Evolutionary conservation across 2,329 filamentous ascomycete genomes (phyloP).

Genomic region (Sporothrix sp.): DNA sequence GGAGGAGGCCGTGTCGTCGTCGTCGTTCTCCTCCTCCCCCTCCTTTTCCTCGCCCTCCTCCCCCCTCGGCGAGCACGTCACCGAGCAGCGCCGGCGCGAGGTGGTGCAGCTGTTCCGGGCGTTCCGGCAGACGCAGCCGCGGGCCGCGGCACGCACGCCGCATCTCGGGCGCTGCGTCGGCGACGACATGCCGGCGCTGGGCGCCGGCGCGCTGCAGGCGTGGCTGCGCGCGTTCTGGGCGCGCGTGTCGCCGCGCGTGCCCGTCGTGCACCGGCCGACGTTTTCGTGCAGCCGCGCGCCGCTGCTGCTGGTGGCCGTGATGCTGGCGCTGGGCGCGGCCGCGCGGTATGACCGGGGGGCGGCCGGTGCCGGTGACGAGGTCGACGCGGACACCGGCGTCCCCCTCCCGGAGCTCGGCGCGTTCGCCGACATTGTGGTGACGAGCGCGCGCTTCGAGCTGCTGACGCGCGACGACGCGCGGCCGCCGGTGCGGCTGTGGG

Average conservation of each 20-base stretch:
- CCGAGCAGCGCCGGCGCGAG: constrained; percentile 36
- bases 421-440: constrained; percentile 52
- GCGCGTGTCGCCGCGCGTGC: constrained; percentile 73
- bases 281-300: constrained; percentile 74
- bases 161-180: constrained; percentile 30
- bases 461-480: constrained; percentile 72
- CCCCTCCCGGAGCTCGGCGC: constrained; percentile 33
- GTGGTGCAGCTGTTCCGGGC: constrained; percentile 34
- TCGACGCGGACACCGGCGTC: constrained; percentile 45
- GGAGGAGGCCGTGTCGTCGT: too few relatives aligned
- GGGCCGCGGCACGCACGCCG: constrained; percentile 26
- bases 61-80: constrained; percentile 38
- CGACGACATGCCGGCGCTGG: constrained; percentile 44
- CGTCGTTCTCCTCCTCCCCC: too few relatives aligned
- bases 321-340: constrained; percentile 76
- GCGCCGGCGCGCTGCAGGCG: constrained; percentile 71
- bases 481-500: constrained; percentile 77
- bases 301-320: constrained; percentile 65
- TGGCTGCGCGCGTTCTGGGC: constrained; percentile 85
- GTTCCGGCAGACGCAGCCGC: constrained; percentile 36
- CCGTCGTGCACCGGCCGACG: constrained; percentile 79
- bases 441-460: constrained; percentile 71
- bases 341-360: constrained; percentile 61
- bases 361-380: too few relatives aligned
- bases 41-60: too few relatives aligned